Percentiles rank a stretch among this genome's conserved stretches.
Evolutionary conservation across 2,329 filamentous ascomycete species (phyloP).

Genomic region (Torrubiellomyces zombiae): DNA sequence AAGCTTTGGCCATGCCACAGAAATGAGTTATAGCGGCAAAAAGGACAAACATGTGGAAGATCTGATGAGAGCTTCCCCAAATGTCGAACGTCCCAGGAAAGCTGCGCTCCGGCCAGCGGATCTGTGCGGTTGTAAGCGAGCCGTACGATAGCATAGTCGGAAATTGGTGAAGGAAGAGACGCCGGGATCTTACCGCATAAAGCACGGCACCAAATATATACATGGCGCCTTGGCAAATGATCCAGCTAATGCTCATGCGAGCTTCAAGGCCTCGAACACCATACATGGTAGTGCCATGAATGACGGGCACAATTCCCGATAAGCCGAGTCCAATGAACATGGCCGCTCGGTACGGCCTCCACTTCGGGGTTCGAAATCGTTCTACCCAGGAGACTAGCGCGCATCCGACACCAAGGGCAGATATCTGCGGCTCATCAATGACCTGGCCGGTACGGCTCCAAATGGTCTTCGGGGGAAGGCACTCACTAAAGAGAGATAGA

Average conservation of each 20-base stretch:
- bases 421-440: slow-evolving; percentile 41
- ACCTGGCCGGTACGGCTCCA: too few relatives aligned
- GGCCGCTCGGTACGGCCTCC: slow-evolving; percentile 67
- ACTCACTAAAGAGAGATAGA: slow-evolving; percentile 62
- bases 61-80: slow-evolving; percentile 85
- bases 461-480: too few relatives aligned
- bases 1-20: slow-evolving; percentile 64
- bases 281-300: slow-evolving; percentile 57
- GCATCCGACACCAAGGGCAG: slow-evolving; percentile 58
- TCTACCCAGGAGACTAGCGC: slow-evolving; percentile 63
- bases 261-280: slow-evolving; percentile 49
- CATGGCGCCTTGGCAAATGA: slow-evolving; percentile 61
- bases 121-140: slow-evolving; percentile 20
- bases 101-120: slow-evolving; percentile 67
- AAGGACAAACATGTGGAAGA: slow-evolving; percentile 84
- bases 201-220: slow-evolving; percentile 77
- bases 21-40: slow-evolving; percentile 70
- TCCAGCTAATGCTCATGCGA: slow-evolving; percentile 66
- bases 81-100: slow-evolving; percentile 73
- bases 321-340: slow-evolving; percentile 85
- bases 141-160: not conserved
- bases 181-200: slow-evolving; percentile 50
- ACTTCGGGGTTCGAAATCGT: slow-evolving; percentile 65
- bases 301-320: slow-evolving; percentile 66
- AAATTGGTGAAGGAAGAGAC: not conserved